These are phyloP conservation scores for Trypanosoma conorhini DNA, from an alignment of 208 protist species.

Conservation along the genomic window DNA sequence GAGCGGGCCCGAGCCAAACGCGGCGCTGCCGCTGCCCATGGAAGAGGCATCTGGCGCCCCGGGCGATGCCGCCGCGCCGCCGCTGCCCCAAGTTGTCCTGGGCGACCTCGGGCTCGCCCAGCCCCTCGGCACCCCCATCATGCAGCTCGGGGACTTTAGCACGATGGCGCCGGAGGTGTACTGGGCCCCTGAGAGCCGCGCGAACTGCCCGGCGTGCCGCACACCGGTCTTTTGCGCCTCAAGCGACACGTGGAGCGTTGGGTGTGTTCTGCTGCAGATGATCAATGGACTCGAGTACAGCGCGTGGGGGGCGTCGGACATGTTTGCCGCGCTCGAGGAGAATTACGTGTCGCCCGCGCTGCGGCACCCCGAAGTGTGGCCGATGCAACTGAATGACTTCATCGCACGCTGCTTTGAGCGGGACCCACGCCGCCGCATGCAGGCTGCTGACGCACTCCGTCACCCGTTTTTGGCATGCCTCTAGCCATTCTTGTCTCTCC, in stretches of 20 bases:
- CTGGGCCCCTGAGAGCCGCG: slow-evolving; percentile 6
- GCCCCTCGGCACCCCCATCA: slow-evolving; percentile 17
- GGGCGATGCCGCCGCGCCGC: not conserved
- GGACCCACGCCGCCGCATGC: slow-evolving; percentile 20
- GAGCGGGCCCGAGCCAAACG: not conserved
- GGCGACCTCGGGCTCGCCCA: slow-evolving; percentile 38
- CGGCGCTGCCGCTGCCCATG: not conserved
- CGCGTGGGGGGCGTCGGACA: slow-evolving; percentile 1
- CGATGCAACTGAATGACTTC: slow-evolving; percentile 27
- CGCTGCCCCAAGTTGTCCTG: slow-evolving; percentile 20
- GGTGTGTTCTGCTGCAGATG: slow-evolving; percentile 34
- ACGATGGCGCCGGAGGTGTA: slow-evolving; percentile 46
- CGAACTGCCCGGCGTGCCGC: slow-evolving; percentile 5
- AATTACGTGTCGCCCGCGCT: slow-evolving; percentile 24
- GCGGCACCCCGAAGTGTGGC: slow-evolving; percentile 24
- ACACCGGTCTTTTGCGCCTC: slow-evolving; percentile 4
- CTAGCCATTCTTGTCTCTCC: not conserved
- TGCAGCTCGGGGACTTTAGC: slow-evolving; percentile 42
- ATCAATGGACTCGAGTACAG: slow-evolving; percentile 20
- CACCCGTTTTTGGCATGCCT: slow-evolving; percentile 22
- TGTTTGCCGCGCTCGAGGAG: slow-evolving; percentile 23
- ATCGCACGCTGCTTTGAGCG: slow-evolving; percentile 29
- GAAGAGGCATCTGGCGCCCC: not conserved
- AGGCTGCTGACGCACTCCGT: slow-evolving; percentile 1
- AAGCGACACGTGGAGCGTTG: slow-evolving; percentile 29